These are phyloP conservation scores for Saccharomyces hybrid DNA, from an alignment of 1,139 yeast genomes.

Conservation along the genomic window DNA sequence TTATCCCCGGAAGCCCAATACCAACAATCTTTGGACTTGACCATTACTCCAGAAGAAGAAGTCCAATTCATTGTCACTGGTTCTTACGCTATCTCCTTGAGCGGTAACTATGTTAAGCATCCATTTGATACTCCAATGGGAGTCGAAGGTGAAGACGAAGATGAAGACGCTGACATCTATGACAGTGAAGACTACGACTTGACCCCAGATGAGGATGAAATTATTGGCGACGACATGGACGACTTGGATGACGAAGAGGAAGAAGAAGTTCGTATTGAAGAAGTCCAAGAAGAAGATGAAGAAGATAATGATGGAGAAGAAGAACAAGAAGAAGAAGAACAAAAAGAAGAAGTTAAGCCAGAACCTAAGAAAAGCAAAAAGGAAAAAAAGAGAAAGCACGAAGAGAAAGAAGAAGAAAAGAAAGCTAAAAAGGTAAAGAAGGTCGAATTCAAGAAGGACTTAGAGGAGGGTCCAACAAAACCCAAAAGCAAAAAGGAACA, in stretches of 20 bases:
- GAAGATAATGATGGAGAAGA: constrained; percentile 19
- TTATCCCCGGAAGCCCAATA: constrained; percentile 73
- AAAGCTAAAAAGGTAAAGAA: constrained; percentile 47
- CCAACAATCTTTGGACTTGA: constrained; percentile 87
- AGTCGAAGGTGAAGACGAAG: constrained; percentile 46
- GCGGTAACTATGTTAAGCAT: constrained; percentile 94
- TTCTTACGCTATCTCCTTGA: constrained; percentile 82
- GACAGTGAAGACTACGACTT: constrained; percentile 75
- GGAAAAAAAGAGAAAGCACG: constrained; percentile 26
- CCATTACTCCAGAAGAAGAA: constrained; percentile 89
- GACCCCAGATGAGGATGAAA: constrained; percentile 88
- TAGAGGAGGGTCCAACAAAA: constrained; percentile 89
- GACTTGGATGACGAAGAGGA: constrained; percentile 60
- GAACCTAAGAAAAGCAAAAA: constrained; percentile 34
- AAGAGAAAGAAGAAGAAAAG: constrained; percentile 27
- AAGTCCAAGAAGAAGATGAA: constrained; percentile 35
- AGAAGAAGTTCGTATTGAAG: constrained; percentile 38
- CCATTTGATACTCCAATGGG: constrained; percentile 55
- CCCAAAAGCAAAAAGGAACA: constrained; percentile 33
- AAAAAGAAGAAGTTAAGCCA: constrained; percentile 38
- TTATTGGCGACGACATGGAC: constrained; percentile 47
- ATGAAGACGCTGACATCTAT: constrained; percentile 42
- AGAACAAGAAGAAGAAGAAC: constrained; percentile 21
- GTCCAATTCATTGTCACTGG: constrained; percentile 92
- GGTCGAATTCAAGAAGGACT: constrained; percentile 81